Evolutionary conservation across 208 protist genomes (phyloP).

Genomic region (Trypanosoma theileri): DNA sequence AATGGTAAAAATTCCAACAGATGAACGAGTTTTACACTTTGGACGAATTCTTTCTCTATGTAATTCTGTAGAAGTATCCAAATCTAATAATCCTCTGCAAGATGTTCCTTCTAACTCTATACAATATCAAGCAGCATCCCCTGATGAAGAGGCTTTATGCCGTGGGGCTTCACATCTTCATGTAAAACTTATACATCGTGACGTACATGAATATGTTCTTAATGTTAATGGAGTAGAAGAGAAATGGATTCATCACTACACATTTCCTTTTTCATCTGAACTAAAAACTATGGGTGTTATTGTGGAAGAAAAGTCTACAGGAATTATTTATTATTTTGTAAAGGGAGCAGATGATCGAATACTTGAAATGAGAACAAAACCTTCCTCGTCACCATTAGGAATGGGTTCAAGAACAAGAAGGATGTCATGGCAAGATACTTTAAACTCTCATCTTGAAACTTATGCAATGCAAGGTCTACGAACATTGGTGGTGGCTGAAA

Average conservation of each 20-base stretch:
- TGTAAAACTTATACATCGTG: conserved; percentile 48
- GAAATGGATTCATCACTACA: conserved; percentile 71
- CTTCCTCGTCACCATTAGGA: not conserved
- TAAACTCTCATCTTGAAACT: conserved; percentile 33
- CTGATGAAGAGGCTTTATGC: conserved; percentile 95
- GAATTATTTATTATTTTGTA: conserved; percentile 55
- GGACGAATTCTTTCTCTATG: conserved; percentile 80
- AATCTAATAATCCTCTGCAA: not conserved
- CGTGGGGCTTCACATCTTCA: conserved; percentile 57
- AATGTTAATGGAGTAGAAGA: conserved; percentile 33
- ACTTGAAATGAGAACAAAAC: conserved; percentile 32
- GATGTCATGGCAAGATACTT: not conserved
- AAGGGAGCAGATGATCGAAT: conserved; percentile 92
- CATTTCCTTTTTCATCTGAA: conserved; percentile 87
- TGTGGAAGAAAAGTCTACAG: conserved; percentile 44
- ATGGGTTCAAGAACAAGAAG: not conserved
- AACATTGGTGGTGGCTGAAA: conserved; percentile 73
- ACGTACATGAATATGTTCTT: conserved; percentile 30
- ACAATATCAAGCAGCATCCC: conserved; percentile 87
- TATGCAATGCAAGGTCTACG: conserved; percentile 74
- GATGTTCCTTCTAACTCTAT: not conserved
- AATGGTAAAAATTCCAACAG: not conserved
- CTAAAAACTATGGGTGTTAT: conserved; percentile 88
- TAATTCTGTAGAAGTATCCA: conserved; percentile 81
- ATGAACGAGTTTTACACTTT: conserved; percentile 47